phyloP scores from a whole-genome alignment of 179 eudicot genomes.

The Pouteria campechiana region DNA sequence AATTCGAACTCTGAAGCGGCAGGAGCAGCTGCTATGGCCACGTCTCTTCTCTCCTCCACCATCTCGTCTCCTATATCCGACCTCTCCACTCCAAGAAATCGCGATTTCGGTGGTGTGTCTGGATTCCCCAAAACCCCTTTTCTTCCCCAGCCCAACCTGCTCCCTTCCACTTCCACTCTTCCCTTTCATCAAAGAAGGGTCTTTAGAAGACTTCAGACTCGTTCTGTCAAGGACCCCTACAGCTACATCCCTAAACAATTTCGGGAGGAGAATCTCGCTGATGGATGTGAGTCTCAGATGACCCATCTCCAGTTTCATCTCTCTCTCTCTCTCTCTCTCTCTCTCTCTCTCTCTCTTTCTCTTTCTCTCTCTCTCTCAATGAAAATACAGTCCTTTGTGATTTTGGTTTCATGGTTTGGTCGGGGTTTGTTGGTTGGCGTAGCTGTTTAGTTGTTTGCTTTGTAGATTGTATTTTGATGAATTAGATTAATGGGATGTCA shows the following conservation, averaged over 20 bases:
- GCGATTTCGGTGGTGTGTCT: conserved; percentile 5
- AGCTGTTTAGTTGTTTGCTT: background rate
- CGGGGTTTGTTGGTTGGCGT: too few relatives aligned
- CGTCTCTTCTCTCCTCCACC: conserved; percentile 30
- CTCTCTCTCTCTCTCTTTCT: background rate
- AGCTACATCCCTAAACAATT: conserved; percentile 72
- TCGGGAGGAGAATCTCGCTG: conserved; percentile 54
- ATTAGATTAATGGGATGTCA: too few relatives aligned
- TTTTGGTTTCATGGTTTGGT: background rate
- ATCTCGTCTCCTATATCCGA: conserved; percentile 14
- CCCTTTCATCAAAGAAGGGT: conserved; percentile 17
- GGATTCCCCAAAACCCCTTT: conserved; percentile 23
- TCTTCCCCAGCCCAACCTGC: conserved; percentile 20
- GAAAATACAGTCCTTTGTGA: too few relatives aligned
- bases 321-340: background rate
- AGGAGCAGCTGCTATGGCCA: conserved; percentile 35
- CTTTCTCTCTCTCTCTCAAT: too few relatives aligned
- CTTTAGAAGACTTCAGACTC: conserved; percentile 33
- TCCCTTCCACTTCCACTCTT: conserved; percentile 12
- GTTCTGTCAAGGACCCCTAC: conserved; percentile 12
- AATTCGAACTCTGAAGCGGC: too few relatives aligned
- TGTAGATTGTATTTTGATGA: too few relatives aligned
- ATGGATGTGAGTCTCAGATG: conserved; percentile 49
- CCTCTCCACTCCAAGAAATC: conserved; percentile 10
- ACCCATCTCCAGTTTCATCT: background rate